phyloP scores from a whole-genome alignment of 225 moss, liverwort and hornwort species.

The Pleurozium schreberi region DNA sequence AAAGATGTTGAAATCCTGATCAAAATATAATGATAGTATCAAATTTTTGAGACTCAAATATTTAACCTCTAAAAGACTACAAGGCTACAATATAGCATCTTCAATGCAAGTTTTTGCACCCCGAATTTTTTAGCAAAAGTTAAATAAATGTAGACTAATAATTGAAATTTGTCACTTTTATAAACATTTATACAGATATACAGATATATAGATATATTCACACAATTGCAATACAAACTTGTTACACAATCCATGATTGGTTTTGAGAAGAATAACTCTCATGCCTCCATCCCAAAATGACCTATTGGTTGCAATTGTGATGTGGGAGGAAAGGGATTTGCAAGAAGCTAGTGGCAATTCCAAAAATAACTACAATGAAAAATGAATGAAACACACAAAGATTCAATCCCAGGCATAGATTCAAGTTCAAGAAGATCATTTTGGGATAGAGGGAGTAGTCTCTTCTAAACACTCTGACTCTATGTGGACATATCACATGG shows the following conservation, averaged over 20 bases:
- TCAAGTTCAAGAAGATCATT: not conserved
- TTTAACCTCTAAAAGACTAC: not conserved
- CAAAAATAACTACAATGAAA: fast-evolving
- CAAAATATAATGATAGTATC: fast-evolving
- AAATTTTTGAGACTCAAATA: not conserved
- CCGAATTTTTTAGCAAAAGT: not conserved
- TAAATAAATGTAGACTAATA: not conserved
- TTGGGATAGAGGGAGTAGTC: not conserved
- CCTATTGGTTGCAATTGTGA: not conserved
- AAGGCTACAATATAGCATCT: too few species aligned
- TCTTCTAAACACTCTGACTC: not conserved
- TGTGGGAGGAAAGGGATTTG: not conserved
- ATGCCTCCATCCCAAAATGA: too few species aligned
- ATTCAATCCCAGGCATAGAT: too few species aligned
- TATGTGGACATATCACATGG: not conserved
- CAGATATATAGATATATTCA: too few species aligned
- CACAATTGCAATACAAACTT: not conserved
- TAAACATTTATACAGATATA: too few species aligned
- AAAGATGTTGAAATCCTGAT: not conserved
- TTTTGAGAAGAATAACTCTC: not conserved
- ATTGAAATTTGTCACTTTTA: not conserved
- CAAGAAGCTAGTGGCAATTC: fast-evolving
- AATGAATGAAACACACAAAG: not conserved
- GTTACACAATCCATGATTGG: fast-evolving
- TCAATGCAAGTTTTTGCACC: too few species aligned